phyloP scores from a whole-genome alignment of 1,139 yeast genomes.

The Pichia cactophila region DNA sequence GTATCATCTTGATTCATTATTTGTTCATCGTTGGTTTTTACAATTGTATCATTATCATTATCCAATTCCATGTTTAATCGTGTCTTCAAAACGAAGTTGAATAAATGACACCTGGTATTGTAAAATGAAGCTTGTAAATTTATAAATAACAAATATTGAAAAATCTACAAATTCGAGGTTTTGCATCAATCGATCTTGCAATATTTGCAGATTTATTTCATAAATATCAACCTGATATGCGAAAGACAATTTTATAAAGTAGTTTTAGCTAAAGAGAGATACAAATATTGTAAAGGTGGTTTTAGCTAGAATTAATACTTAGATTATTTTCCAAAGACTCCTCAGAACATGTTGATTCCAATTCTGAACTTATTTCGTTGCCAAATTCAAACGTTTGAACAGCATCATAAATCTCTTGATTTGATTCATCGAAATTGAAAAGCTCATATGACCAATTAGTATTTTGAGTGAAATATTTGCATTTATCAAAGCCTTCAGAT shows the following conservation, averaged over 20 bases:
- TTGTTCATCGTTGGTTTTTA: neutral
- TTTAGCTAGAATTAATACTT: neutral
- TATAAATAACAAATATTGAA: too few relatives aligned
- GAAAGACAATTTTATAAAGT: too few relatives aligned
- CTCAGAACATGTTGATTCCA: neutral
- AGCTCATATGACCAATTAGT: neutral
- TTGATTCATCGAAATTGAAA: neutral
- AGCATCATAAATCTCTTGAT: neutral
- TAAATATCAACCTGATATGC: too few relatives aligned
- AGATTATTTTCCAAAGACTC: neutral
- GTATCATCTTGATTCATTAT: neutral
- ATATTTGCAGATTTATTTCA: too few relatives aligned
- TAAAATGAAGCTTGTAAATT: too few relatives aligned
- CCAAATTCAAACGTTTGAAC: neutral
- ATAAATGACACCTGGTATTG: too few relatives aligned
- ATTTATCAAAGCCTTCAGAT: neutral
- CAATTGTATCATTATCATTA: too few relatives aligned
- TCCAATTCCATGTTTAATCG: neutral
- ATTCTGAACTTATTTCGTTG: neutral
- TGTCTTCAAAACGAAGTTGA: too few relatives aligned
- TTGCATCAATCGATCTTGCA: too few relatives aligned
- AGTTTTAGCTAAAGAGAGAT: neutral
- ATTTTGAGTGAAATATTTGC: neutral
- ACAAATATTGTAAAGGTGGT: neutral
- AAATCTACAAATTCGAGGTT: too few relatives aligned